Percentiles rank a stretch among this genome's conserved stretches.
Evolutionary conservation across 495 filamentous ascomycete genomes (phyloP).

Genomic region (Antarctomyces pellizariae): DNA sequence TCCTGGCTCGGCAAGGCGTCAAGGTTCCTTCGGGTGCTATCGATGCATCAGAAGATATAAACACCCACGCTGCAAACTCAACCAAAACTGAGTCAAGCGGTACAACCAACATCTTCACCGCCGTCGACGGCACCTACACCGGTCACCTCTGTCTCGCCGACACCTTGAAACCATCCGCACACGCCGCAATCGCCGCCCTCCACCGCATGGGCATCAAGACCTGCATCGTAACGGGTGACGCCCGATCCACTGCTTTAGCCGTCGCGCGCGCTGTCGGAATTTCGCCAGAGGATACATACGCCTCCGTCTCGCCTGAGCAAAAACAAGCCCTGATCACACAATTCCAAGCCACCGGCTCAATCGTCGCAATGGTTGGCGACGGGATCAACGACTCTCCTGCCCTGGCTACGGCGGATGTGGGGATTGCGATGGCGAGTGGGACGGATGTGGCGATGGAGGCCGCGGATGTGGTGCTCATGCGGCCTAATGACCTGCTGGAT

Average conservation of each 20-base stretch:
- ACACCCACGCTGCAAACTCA: conserved; percentile 20
- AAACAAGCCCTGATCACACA: conserved; percentile 66
- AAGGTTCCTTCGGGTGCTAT: conserved; percentile 36
- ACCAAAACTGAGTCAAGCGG: conserved; percentile 22
- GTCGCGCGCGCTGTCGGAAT: conserved; percentile 76
- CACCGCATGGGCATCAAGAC: conserved; percentile 62
- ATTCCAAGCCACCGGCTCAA: conserved; percentile 44
- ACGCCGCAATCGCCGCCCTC: conserved; percentile 64
- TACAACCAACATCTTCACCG: conserved; percentile 74
- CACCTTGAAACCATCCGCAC: conserved; percentile 69
- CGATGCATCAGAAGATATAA: conserved; percentile 28
- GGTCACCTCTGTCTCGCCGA: conserved; percentile 70
- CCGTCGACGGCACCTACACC: conserved; percentile 57
- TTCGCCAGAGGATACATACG: conserved; percentile 43
- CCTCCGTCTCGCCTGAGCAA: conserved; percentile 63
- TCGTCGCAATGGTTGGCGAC: conserved; percentile 94
- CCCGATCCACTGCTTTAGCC: conserved; percentile 52
- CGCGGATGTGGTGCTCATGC: conserved; percentile 89
- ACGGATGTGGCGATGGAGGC: conserved; percentile 98
- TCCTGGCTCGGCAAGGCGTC: conserved; percentile 45
- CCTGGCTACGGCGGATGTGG: conserved; percentile 74
- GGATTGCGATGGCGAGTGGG: conserved; percentile 76
- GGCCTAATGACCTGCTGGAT: conserved; percentile 70
- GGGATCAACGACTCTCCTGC: conserved; percentile 98
- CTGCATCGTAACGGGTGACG: conserved; percentile 87